Evolutionary conservation across 306 rosid species (phyloP).

Genomic region (Rosa multiflora): DNA sequence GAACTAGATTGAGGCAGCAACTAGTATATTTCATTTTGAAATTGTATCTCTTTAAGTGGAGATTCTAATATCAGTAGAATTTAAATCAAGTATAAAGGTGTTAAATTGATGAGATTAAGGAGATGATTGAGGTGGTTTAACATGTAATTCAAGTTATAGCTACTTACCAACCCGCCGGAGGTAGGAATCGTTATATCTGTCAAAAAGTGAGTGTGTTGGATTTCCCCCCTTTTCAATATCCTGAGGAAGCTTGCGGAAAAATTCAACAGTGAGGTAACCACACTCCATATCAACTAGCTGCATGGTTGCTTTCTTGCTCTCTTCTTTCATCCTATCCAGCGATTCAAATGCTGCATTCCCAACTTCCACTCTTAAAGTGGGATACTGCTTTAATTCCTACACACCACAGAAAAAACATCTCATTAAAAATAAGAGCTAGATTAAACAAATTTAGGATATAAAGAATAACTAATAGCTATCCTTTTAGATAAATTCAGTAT

Average conservation of each 20-base stretch:
- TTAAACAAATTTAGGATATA: neutral
- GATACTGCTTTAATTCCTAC: slow-evolving; percentile 49
- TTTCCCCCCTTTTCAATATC: slow-evolving; percentile 54
- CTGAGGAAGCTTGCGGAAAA: slow-evolving; percentile 53
- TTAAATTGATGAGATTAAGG: neutral
- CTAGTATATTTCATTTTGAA: neutral
- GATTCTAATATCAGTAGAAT: neutral
- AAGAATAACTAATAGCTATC: neutral
- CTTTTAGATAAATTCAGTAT: neutral
- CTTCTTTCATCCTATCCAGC: slow-evolving; percentile 42
- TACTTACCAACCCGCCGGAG: slow-evolving; percentile 42
- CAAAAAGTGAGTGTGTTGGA: slow-evolving; percentile 41
- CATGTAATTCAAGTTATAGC: neutral
- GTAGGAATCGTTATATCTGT: slow-evolving; percentile 40
- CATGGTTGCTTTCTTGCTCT: slow-evolving; percentile 44
- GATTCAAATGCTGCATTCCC: slow-evolving; percentile 39
- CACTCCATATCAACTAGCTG: slow-evolving; percentile 49
- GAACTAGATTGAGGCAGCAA: neutral
- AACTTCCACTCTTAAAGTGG: slow-evolving; percentile 42
- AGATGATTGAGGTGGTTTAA: neutral
- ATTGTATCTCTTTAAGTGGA: neutral
- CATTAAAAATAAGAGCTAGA: neutral
- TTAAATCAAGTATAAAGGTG: neutral
- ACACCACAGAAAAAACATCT: neutral
- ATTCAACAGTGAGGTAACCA: slow-evolving; percentile 48